Percentiles rank a stretch among this genome's conserved stretches.
Evolutionary conservation across 805 yeast genomes (phyloP).

Genomic region (Saccharomycopsis sp.): DNA sequence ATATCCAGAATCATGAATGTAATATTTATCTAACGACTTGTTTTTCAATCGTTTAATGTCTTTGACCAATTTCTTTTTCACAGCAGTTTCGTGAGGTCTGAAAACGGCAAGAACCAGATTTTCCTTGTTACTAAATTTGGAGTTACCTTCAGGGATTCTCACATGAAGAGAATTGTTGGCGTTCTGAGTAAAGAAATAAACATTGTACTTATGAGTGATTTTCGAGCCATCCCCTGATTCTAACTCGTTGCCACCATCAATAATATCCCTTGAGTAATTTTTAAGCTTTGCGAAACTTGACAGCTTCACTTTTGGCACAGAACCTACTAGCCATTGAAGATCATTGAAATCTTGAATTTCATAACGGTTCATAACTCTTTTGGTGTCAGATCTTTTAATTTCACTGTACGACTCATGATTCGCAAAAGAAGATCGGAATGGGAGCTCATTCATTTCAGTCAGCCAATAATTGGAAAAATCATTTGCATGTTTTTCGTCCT

Average conservation of each 20-base stretch:
- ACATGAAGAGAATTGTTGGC: conserved; percentile 9
- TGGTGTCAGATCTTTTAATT: conserved; percentile 5
- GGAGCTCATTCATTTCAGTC: conserved; percentile 1
- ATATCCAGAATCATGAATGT: conserved; percentile 5
- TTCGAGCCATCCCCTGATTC: conserved; percentile 17
- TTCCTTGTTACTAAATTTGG: conserved; percentile 12
- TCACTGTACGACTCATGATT: conserved; percentile 3
- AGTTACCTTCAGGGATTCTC: conserved; percentile 10
- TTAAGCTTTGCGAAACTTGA: conserved; percentile 31
- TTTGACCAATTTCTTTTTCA: conserved; percentile 34
- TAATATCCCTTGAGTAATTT: conserved; percentile 20
- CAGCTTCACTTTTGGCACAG: conserved; percentile 37
- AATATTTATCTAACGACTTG: conserved; percentile 5
- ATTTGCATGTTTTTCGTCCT: neutral
- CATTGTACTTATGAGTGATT: conserved; percentile 23
- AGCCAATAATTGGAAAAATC: conserved; percentile 6
- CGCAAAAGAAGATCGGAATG: neutral
- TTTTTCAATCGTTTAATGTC: conserved; percentile 27
- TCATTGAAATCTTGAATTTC: conserved; percentile 27
- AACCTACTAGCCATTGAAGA: conserved; percentile 36
- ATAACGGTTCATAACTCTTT: conserved; percentile 25
- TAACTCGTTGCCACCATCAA: conserved; percentile 10
- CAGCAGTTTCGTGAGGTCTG: conserved; percentile 35
- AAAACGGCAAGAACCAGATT: conserved; percentile 33
- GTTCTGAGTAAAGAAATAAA: conserved; percentile 20